These are phyloP conservation scores for Venustampulla echinocandica DNA, from an alignment of 495 filamentous ascomycete genomes.

Conservation along the genomic window DNA sequence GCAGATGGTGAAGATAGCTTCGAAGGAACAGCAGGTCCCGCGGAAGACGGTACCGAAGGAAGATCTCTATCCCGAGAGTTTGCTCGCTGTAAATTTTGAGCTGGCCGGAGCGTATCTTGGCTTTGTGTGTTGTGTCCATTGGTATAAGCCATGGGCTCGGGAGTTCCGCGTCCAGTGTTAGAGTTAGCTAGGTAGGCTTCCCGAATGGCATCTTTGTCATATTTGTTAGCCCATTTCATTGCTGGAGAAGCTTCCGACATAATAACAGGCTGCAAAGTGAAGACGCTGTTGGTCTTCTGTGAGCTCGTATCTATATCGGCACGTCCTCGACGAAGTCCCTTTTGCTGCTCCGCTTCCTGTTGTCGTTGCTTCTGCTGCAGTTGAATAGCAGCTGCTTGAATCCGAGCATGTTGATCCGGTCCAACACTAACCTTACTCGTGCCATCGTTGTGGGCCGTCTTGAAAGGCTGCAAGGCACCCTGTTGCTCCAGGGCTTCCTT, in stretches of 20 bases:
- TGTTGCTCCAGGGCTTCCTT: constrained; percentile 34
- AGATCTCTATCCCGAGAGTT: constrained; percentile 15
- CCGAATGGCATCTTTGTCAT: constrained; percentile 77
- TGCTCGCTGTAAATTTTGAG: constrained; percentile 8
- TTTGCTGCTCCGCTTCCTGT: constrained; percentile 37
- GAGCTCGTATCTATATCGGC: constrained; percentile 45
- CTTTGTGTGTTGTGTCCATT: constrained; percentile 23
- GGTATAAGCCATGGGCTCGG: constrained; percentile 23
- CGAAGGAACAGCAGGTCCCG: constrained; percentile 12
- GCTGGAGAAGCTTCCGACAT: constrained; percentile 83
- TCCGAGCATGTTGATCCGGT: constrained; percentile 84
- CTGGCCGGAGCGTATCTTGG: constrained; percentile 18
- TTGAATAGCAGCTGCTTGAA: constrained; percentile 79
- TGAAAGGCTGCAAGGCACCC: constrained; percentile 15
- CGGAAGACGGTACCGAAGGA: constrained; percentile 12
- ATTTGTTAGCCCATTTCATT: constrained; percentile 90
- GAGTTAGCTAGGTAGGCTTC: constrained; percentile 69
- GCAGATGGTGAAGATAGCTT: constrained; percentile 16
- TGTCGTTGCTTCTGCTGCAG: constrained; percentile 63
- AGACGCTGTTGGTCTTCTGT: constrained; percentile 80
- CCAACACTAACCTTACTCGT: constrained; percentile 83
- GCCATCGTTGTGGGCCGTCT: constrained; percentile 35
- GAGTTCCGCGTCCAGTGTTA: constrained; percentile 55
- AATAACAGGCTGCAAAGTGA: constrained; percentile 81
- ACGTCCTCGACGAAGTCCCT: constrained; percentile 37